These are phyloP conservation scores for Phytopythium mirpurense DNA, from an alignment of 352 stramenopile genomes.

Conservation along the genomic window DNA sequence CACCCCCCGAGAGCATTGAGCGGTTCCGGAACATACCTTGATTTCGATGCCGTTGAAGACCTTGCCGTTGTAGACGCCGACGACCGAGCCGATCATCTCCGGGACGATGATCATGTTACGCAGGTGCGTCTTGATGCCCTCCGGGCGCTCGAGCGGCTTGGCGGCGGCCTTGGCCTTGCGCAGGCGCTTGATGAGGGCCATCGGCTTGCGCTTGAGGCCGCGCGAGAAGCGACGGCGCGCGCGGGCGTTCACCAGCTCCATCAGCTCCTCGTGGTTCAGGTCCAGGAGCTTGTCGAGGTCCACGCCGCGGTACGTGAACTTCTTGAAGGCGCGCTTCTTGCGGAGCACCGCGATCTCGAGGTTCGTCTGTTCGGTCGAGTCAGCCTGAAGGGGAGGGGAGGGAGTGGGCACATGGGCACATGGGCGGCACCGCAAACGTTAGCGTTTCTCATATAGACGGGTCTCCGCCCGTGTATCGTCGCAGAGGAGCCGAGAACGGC, in stretches of 20 bases:
- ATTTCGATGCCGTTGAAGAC: slow-evolving; percentile 99
- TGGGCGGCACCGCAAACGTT: not conserved
- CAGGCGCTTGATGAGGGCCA: slow-evolving; percentile 99
- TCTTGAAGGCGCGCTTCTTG: slow-evolving; percentile 99
- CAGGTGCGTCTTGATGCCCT: slow-evolving; percentile 99
- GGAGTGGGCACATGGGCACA: slow-evolving; percentile 2
- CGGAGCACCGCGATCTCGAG: slow-evolving; percentile 93
- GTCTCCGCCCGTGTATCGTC: not conserved
- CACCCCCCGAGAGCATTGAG: slow-evolving; percentile 77
- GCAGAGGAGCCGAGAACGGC: not conserved
- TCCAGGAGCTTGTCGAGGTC: slow-evolving; percentile 99
- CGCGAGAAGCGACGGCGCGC: slow-evolving; percentile 97
- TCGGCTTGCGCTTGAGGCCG: slow-evolving; percentile 99
- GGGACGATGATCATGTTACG: slow-evolving; percentile 99
- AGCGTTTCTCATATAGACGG: not conserved
- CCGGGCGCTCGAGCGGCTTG: slow-evolving; percentile 95
- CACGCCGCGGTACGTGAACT: slow-evolving; percentile 99
- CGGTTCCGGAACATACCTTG: slow-evolving; percentile 92
- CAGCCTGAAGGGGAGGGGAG: no score
- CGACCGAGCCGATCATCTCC: slow-evolving; percentile 99
- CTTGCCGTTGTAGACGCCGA: slow-evolving; percentile 99
- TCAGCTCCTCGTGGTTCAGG: slow-evolving; percentile 99
- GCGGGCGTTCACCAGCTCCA: slow-evolving; percentile 96
- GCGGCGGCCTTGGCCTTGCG: slow-evolving; percentile 99
- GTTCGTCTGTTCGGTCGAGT: slow-evolving; percentile 65